Evolutionary conservation across 306 rosid genomes (phyloP).

Genomic region (Lithocarpus polystachyus): DNA sequence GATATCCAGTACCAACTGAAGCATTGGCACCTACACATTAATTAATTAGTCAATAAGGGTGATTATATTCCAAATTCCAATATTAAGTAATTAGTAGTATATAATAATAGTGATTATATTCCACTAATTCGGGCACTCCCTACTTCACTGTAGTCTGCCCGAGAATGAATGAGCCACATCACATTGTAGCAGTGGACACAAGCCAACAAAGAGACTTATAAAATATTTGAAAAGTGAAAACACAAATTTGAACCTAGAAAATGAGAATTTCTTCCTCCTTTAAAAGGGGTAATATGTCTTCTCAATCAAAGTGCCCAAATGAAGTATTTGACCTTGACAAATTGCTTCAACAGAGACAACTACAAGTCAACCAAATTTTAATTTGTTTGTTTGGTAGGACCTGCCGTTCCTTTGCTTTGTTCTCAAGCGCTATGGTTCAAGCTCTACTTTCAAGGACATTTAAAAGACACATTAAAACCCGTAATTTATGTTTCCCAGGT

Average conservation of each 20-base stretch:
- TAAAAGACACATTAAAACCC: not conserved
- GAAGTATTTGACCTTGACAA: not conserved
- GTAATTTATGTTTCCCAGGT: not conserved
- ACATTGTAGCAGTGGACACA: too few relatives aligned
- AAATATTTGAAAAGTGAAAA: not conserved
- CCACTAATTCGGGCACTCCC: too few relatives aligned
- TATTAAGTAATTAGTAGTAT: too few relatives aligned
- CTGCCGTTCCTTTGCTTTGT: constrained; percentile 27
- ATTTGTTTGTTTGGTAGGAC: constrained; percentile 46
- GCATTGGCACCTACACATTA: not conserved
- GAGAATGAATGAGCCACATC: too few relatives aligned
- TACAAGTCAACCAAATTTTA: constrained; percentile 32
- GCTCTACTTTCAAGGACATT: constrained; percentile 7
- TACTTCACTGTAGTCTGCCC: too few relatives aligned
- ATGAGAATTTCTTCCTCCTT: not conserved
- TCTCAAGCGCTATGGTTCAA: not conserved
- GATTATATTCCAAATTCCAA: too few relatives aligned
- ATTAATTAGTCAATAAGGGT: too few relatives aligned
- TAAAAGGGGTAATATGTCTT: constrained; percentile 9
- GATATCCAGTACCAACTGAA: not conserved
- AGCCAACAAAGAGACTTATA: too few relatives aligned
- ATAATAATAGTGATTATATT: too few relatives aligned
- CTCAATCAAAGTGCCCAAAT: not conserved
- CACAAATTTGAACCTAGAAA: not conserved
- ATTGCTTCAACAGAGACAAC: constrained; percentile 8